Percentiles rank a stretch among this genome's conserved stretches.
Conservation (phyloP, 345 rosid genomes). For the Capsella bursapastoris region DNA sequence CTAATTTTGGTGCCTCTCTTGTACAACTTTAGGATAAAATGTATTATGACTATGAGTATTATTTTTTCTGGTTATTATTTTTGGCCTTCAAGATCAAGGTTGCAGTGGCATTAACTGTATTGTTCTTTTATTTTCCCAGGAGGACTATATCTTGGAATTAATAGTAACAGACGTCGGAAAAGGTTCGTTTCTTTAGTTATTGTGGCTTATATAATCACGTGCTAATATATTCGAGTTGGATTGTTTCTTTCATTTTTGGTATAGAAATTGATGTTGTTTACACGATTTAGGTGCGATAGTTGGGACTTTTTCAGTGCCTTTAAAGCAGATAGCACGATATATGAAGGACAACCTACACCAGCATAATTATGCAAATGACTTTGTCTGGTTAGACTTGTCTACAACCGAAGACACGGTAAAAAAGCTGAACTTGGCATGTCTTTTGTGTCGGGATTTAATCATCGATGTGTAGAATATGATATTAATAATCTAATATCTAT, state of each 20-base stretch:
- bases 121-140: conserved; percentile 55
- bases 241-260: conserved; percentile 15
- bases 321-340: conserved; percentile 62
- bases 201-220: conserved; percentile 5
- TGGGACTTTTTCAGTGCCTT: conserved; percentile 76
- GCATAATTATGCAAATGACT: conserved; percentile 55
- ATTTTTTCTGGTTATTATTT: conserved; percentile 11
- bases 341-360: conserved; percentile 50
- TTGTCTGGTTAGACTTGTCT: conserved; percentile 72
- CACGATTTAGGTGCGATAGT: conserved; percentile 65
- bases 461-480: conserved; percentile 19
- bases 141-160: conserved; percentile 64
- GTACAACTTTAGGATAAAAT: conserved; percentile 19
- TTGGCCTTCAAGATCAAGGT: conserved; percentile 32
- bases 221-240: conserved; percentile 9
- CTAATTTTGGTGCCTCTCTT: conserved; percentile 25
- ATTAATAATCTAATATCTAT: background rate
- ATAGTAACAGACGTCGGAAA: conserved; percentile 71
- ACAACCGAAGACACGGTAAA: conserved; percentile 59
- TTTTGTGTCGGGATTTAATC: conserved; percentile 11
- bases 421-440: conserved; percentile 17
- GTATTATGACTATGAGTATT: conserved; percentile 1
- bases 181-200: conserved; percentile 50
- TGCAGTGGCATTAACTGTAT: background rate
- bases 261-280: conserved; percentile 20